Percentiles rank a stretch among this genome's conserved stretches.
phyloP scores from a whole-genome alignment of 441 rosid genomes.

The Arabidopsis hybrid region DNA sequence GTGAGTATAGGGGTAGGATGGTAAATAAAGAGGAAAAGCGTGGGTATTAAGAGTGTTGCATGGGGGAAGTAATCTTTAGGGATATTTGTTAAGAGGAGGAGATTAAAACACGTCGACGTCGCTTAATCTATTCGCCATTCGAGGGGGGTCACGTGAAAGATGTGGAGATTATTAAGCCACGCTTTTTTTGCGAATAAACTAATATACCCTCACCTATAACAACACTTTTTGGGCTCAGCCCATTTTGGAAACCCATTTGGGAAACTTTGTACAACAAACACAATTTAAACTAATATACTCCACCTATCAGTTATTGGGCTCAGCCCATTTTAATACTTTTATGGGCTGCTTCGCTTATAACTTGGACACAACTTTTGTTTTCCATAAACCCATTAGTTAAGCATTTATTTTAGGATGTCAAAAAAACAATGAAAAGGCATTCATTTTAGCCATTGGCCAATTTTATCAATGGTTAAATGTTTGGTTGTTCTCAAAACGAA shows the following conservation, averaged over 20 bases:
- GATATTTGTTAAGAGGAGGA: constrained; percentile 44
- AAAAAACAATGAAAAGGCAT: no score
- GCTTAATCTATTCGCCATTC: constrained; percentile 44
- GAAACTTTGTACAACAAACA: background rate
- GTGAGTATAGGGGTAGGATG: constrained; percentile 10
- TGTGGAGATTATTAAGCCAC: constrained; percentile 49
- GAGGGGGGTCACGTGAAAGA: constrained; percentile 38
- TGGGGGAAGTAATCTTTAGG: constrained; percentile 28
- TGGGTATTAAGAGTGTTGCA: constrained; percentile 41
- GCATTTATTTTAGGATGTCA: no score
- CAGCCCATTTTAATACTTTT: no score
- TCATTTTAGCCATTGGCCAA: background rate
- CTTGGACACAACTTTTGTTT: background rate
- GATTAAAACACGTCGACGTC: constrained; percentile 46
- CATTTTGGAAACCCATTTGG: background rate
- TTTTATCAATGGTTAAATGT: background rate
- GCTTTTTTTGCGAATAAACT: background rate
- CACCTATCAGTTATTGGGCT: no score
- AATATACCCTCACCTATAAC: background rate
- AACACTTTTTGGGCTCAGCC: constrained; percentile 4
- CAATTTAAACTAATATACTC: background rate
- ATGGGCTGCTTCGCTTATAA: no score
- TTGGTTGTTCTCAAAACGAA: no score
- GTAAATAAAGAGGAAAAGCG: constrained; percentile 2
- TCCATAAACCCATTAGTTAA: no score